phyloP scores from a whole-genome alignment of 2,329 filamentous ascomycete genomes.

The Aspergillus neotritici region DNA sequence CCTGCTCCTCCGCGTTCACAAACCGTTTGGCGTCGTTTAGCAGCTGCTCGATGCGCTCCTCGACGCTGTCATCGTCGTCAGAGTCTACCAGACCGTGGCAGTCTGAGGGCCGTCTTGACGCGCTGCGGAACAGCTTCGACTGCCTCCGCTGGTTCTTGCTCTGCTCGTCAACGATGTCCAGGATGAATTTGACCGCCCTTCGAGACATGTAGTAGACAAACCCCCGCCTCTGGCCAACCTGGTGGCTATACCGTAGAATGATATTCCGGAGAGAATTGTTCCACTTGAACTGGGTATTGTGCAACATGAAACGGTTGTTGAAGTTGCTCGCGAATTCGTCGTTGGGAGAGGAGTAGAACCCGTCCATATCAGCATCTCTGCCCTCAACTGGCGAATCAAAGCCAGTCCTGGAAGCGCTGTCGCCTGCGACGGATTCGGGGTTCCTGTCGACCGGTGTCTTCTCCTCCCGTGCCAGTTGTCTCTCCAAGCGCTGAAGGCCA shows the following conservation, averaged over 20 bases:
- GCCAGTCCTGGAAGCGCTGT: constrained; percentile 24
- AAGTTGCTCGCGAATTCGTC: constrained; percentile 90
- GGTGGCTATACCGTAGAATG: constrained; percentile 92
- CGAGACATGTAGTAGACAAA: constrained; percentile 98
- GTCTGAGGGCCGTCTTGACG: constrained; percentile 20
- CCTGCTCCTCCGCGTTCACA: constrained; percentile 63
- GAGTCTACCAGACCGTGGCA: constrained; percentile 37
- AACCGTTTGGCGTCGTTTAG: constrained; percentile 78
- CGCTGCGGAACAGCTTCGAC: constrained; percentile 28
- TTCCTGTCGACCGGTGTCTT: constrained; percentile 48
- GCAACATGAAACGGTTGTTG: constrained; percentile 95
- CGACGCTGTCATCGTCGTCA: constrained; percentile 62
- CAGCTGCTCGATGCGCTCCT: constrained; percentile 80
- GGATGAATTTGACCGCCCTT: constrained; percentile 92
- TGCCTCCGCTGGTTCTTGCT: constrained; percentile 59
- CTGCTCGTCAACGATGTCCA: constrained; percentile 96
- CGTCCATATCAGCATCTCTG: constrained; percentile 47
- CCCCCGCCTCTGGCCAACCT: constrained; percentile 89
- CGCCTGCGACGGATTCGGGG: constrained; percentile 17
- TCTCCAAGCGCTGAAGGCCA: constrained; percentile 55
- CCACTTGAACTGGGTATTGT: constrained; percentile 98
- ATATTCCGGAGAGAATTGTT: constrained; percentile 95
- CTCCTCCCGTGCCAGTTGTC: constrained; percentile 38
- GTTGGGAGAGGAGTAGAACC: constrained; percentile 61
- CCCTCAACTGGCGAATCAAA: constrained; percentile 50